Conservation (phyloP, 2,329 filamentous ascomycete genomes). For the Tetracladium maxilliforme region DNA sequence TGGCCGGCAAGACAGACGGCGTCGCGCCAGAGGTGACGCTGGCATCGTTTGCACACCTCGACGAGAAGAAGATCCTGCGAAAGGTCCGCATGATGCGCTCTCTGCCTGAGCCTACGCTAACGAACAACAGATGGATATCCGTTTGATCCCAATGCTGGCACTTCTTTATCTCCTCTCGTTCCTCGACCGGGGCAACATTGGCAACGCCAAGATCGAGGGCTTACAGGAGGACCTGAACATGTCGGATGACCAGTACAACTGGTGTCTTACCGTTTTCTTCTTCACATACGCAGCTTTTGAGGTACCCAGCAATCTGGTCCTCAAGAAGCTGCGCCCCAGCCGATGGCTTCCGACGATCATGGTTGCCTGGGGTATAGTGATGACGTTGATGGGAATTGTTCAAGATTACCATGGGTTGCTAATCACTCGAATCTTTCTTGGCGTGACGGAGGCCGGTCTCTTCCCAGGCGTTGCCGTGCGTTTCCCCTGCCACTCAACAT, state of each 20-base stretch:
- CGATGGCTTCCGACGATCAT: constrained; percentile 53
- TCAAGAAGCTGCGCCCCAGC: constrained; percentile 41
- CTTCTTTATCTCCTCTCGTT: constrained; percentile 62
- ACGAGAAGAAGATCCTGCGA: constrained; percentile 42
- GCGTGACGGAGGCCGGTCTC: constrained; percentile 9
- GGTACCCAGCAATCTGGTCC: constrained; percentile 48
- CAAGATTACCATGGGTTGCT: constrained; percentile 50
- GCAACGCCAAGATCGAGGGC: constrained; percentile 51
- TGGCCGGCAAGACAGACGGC: too few species aligned
- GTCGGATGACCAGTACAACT: constrained; percentile 22
- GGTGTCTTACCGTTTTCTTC: constrained; percentile 29
- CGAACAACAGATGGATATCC: constrained; percentile 49
- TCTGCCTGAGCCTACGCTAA: constrained; percentile 8
- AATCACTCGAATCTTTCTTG: constrained; percentile 11
- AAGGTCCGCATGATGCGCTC: constrained; percentile 21
- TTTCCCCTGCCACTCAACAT: too few species aligned
- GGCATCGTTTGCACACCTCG: constrained; percentile 27
- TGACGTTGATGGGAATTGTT: constrained; percentile 55
- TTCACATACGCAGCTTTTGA: constrained; percentile 43
- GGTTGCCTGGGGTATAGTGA: constrained; percentile 49
- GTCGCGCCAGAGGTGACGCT: too few species aligned
- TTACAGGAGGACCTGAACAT: constrained; percentile 48
- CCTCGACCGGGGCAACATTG: constrained; percentile 62
- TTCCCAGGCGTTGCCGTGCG: constrained; percentile 18
- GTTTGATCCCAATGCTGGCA: constrained; percentile 54